Evolutionary conservation across 257 asterid species (phyloP), one percentile per base, ranked within the genome.

Genomic region (Penstemon eatonii): DNA sequence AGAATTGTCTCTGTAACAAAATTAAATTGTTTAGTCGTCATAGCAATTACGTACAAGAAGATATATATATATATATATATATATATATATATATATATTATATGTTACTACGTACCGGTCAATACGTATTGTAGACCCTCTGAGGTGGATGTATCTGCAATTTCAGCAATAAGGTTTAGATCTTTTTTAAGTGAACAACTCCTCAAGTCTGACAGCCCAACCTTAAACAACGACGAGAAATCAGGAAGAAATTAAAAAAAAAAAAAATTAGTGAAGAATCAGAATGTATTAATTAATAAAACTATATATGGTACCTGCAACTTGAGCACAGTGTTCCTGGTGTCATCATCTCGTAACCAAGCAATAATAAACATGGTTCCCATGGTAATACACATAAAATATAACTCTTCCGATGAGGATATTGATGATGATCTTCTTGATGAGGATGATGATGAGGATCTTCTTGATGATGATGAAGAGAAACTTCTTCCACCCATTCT

Each of bases 101-200:
- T 15, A 15, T 15, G 18, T 15, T 15, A 15, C 18, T 15, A 15
- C 18, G 39, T 75, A 93, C 99, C 99, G n/a, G 97, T 87, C 84
- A 90, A 85, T 46, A 93, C 96, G 45, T 83, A 90, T 88, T 90
- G 89, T 67, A 93, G 84, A 66, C 99, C 99, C 80, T 88, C 84
- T 0, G 96, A 63, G 50, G 85, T 88, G 78, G 99, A 93, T 72
- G 97, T 93, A 80, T 92, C 95, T 39, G 98, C 97, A 75, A 75
- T 81, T 80, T 90, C 88, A 9, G 98, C 98, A 73, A 92, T 90
- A 66, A 87, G 83, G 75, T 90, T 92, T 60, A 93, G 95, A 80
- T 93, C 97, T 81, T 61, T 80, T 71, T 90, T 97, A 50, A 93
- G 95, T 56, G 99, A 83, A 80, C 18, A 15, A 15, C 94, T 85